Conservation (phyloP, 2,329 filamentous ascomycete species). For the Graphilbum sp. region DNA sequence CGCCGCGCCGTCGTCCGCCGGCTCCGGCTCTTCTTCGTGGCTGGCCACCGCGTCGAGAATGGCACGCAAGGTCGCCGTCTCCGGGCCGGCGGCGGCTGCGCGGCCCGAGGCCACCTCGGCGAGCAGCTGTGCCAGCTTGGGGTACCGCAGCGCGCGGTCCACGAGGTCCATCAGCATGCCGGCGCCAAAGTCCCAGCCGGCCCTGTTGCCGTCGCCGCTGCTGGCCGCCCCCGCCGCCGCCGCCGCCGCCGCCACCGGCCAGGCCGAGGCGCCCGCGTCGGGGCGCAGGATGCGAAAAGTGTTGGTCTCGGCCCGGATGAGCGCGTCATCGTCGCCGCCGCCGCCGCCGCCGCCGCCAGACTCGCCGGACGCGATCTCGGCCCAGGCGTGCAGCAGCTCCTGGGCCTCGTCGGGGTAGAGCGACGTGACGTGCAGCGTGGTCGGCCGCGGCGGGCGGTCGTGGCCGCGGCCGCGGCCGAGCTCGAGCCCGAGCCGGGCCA, state of each 20-base stretch:
- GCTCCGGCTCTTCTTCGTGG: constrained; percentile 8
- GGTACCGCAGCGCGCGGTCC: constrained; percentile 8
- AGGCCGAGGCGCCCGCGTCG: constrained; percentile 21
- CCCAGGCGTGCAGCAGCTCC: constrained; percentile 48
- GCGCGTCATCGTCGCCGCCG: constrained; percentile 47
- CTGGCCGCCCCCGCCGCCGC: neutral
- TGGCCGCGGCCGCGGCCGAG: constrained; percentile 54
- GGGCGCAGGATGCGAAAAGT: constrained; percentile 63
- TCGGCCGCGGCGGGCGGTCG: constrained; percentile 58
- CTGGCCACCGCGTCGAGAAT: constrained; percentile 4
- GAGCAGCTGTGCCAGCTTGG: constrained; percentile 20
- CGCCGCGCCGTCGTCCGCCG: too few relatives aligned
- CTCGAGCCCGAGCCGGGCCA: constrained; percentile 67
- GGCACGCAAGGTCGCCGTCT: constrained; percentile 8
- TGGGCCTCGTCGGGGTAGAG: constrained; percentile 36
- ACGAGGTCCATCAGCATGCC: constrained; percentile 7
- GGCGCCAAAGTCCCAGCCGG: constrained; percentile 2
- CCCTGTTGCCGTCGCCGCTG: too few relatives aligned
- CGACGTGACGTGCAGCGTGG: constrained; percentile 65
- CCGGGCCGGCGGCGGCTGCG: constrained; percentile 11
- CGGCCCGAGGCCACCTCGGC: constrained; percentile 29
- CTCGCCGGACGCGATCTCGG: too few relatives aligned
- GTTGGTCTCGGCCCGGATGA: constrained; percentile 68
- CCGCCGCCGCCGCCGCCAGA: too few relatives aligned
- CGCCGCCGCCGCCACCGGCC: constrained; percentile 12